phyloP scores from a whole-genome alignment of 148 eudicot genomes.

The Polygonum maritimum region DNA sequence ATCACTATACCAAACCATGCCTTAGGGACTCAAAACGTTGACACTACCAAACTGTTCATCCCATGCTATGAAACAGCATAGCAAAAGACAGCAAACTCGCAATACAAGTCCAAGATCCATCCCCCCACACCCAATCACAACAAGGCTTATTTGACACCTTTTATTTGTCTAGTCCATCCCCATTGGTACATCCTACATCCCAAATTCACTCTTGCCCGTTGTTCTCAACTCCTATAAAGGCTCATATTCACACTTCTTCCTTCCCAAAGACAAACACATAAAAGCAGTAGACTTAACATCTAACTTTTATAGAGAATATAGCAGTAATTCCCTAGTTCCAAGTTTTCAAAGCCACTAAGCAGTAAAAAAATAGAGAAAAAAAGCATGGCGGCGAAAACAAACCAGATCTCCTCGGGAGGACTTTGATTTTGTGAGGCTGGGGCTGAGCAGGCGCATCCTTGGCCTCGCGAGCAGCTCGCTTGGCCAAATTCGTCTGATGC shows the following conservation, averaged over 20 bases:
- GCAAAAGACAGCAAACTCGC: neutral
- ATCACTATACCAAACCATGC: neutral
- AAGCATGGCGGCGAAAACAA: neutral
- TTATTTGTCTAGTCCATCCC: neutral
- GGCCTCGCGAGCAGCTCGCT: constrained; percentile 96
- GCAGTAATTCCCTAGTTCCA: neutral
- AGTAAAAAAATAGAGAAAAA: neutral
- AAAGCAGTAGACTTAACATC: neutral
- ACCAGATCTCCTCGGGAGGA: constrained; percentile 56
- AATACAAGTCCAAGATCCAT: too few species aligned
- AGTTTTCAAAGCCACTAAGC: neutral
- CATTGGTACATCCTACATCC: neutral
- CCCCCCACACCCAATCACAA: neutral
- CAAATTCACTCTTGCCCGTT: neutral
- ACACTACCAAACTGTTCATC: neutral
- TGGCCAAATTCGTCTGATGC: constrained; percentile 93
- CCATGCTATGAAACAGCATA: neutral
- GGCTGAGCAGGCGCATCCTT: constrained; percentile 96
- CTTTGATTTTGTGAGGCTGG: constrained; percentile 80
- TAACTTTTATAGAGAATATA: neutral
- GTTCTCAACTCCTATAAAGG: neutral
- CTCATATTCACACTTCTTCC: neutral
- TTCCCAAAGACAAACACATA: neutral
- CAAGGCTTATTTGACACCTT: neutral
- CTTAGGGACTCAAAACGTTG: neutral